Conservation (phyloP, 2,329 filamentous ascomycete genomes). For the Apiospora aurea region DNA sequence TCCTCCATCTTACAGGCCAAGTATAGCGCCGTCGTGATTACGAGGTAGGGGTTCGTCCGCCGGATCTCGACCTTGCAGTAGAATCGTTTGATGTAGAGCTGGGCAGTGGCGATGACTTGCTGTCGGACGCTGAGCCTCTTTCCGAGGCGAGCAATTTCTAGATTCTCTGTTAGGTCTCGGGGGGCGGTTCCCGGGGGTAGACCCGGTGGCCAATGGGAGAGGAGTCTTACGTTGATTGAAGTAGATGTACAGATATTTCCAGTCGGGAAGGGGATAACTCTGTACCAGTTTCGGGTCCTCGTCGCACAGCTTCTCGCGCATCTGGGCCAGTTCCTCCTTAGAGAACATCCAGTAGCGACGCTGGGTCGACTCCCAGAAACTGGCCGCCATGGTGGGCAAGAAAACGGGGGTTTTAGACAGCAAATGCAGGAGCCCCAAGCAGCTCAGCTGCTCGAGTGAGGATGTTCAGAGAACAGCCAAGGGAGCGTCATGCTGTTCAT, state of each 20-base stretch:
- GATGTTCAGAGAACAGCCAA: background rate
- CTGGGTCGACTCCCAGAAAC: conserved; percentile 97
- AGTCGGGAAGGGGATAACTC: conserved; percentile 82
- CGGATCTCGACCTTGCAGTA: conserved; percentile 91
- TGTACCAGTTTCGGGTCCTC: conserved; percentile 76
- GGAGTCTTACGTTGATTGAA: conserved; percentile 81
- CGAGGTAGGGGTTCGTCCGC: conserved; percentile 89
- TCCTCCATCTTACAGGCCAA: conserved; percentile 98
- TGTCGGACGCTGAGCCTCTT: conserved; percentile 87
- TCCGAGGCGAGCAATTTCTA: conserved; percentile 82
- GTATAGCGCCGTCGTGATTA: conserved; percentile 93
- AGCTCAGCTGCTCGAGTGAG: conserved; percentile 18
- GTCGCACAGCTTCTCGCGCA: conserved; percentile 79
- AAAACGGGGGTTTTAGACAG: background rate
- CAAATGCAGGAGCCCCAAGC: background rate
- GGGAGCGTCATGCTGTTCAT: conserved; percentile 9
- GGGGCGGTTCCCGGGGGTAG: background rate
- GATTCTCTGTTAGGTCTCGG: background rate
- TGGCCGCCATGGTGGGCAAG: conserved; percentile 76
- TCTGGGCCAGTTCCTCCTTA: conserved; percentile 77
- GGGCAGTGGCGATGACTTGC: conserved; percentile 91
- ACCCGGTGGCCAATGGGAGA: conserved; percentile 4
- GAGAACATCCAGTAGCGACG: conserved; percentile 90
- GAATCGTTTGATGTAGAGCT: conserved; percentile 94
- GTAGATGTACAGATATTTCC: conserved; percentile 85